Evolutionary conservation across 495 filamentous ascomycete species (phyloP).

Genomic region (Xeromyces bisporus): DNA sequence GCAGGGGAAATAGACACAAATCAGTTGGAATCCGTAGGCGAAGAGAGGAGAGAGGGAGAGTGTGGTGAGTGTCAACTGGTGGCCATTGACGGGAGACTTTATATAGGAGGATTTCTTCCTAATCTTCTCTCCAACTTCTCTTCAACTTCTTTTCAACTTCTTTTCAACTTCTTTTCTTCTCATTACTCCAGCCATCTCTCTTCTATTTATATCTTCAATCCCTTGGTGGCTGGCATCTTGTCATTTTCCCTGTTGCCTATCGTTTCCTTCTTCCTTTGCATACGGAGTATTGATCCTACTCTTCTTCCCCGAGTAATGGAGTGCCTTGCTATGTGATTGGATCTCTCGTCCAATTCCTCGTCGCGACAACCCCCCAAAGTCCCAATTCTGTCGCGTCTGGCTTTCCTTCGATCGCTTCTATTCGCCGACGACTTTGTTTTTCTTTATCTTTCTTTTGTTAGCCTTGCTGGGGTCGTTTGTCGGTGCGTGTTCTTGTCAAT

Average conservation of each 20-base stretch:
- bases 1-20: too few species aligned
- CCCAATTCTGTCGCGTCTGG: constrained; percentile 10
- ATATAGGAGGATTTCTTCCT: too few species aligned
- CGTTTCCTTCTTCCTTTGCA: constrained; percentile 15
- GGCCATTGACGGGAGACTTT: too few species aligned
- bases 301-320: not conserved
- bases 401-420: constrained; percentile 17
- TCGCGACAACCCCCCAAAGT: constrained; percentile 7
- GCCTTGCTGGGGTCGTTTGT: not conserved
- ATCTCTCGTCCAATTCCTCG: constrained; percentile 1
- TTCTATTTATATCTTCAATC: too few species aligned
- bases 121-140: too few species aligned
- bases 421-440: constrained; percentile 13
- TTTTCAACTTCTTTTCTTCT: constrained; percentile 6
- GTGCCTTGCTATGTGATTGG: not conserved
- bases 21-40: too few species aligned
- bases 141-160: too few species aligned
- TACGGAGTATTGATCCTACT: constrained; percentile 3
- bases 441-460: constrained; percentile 13
- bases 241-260: constrained; percentile 6
- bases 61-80: too few species aligned
- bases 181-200: constrained; percentile 5
- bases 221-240: not conserved
- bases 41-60: too few species aligned
- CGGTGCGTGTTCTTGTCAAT: constrained; percentile 8